Conservation (phyloP, 805 yeast species). For the Pichia rugopelliculosa region DNA sequence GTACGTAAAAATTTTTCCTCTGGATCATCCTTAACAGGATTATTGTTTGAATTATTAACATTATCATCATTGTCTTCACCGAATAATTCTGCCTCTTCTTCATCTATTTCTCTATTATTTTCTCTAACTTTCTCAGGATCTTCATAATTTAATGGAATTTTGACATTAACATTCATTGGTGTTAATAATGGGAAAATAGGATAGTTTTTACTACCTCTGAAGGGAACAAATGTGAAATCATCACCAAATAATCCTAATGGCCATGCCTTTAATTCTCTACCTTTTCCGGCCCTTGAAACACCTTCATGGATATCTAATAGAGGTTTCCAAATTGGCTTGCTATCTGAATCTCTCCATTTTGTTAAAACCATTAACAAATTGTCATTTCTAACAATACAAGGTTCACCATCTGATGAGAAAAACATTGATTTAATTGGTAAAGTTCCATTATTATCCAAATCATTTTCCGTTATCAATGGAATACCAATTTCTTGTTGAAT, state of each 20-base stretch:
- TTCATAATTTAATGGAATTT: conserved; percentile 47
- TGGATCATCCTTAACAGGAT: conserved; percentile 30
- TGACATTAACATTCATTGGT: conserved; percentile 69
- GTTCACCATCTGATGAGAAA: conserved; percentile 85
- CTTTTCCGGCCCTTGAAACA: conserved; percentile 44
- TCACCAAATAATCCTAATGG: conserved; percentile 75
- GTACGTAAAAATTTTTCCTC: conserved; percentile 63
- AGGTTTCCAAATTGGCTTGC: conserved; percentile 85
- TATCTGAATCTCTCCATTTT: conserved; percentile 62
- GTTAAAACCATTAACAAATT: conserved; percentile 63
- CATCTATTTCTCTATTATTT: neutral
- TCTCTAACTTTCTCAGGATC: conserved; percentile 16
- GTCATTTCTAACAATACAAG: conserved; percentile 76
- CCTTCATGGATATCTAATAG: conserved; percentile 54
- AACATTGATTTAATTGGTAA: conserved; percentile 54
- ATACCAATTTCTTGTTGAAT: conserved; percentile 38
- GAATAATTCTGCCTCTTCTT: conserved; percentile 22
- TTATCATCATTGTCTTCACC: conserved; percentile 45
- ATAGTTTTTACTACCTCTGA: conserved; percentile 55
- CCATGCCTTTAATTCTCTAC: conserved; percentile 69
- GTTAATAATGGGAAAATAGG: conserved; percentile 83
- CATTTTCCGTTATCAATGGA: conserved; percentile 28
- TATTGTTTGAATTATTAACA: conserved; percentile 22
- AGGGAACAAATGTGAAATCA: conserved; percentile 63
- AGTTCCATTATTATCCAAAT: neutral